Base-by-base conservation (phyloP, 2,329 filamentous ascomycete genomes). In the Aspergillus viridinutans region DNA sequence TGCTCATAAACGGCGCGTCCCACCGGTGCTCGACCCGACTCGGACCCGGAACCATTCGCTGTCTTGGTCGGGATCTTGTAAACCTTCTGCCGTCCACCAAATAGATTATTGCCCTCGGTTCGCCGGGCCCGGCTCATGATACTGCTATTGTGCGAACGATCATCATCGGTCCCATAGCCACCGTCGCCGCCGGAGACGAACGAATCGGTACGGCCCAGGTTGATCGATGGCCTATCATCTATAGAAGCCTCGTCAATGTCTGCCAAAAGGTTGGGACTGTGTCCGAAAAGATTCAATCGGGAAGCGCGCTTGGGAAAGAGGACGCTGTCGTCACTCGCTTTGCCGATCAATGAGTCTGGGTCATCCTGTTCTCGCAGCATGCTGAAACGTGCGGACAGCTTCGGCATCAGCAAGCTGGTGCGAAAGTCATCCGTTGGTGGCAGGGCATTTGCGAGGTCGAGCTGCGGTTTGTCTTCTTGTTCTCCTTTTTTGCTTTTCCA, bases 281-380 rank as follows among this genome's bases (percentile, higher is more conserved):
- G 83, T 9, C 87, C 86, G 67, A 90, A 90, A 57, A 95, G 86
- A 70, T 85, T 81, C 62, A 95, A 76, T 57, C 89, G 85, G 0
- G 92, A 96, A 61, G 89, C 87, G 54, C 91, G 84, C 67, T 90
- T 92, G 3, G 90, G 90, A 61, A 86, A 89, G 21, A 97, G 77
- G 3, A 97, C 92, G 64, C 92, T 97, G 74, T 97, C 93, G 70
- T 97, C 93, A 73, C 90, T 94, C 17, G 93, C 93, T 74, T 97
- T 97, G 57, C 93, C 93, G 32, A 97, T 83, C 72, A 92, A 89
- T 1, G 91, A 93, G 60, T 80, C 88, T 1, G 93, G 93, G 67
- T 97, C 92, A 71, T 97, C 92, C 72, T 97, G 93, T 74, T 97
- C 93, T 67, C 91, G 83, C 32, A 97, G 79, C 93, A 97, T 97